A percentile compares a stretch with the other conserved stretches of the same genome.
Evolutionary conservation across 2,329 filamentous ascomycete genomes (phyloP).

Genomic region (Escovopsis sp.): DNA sequence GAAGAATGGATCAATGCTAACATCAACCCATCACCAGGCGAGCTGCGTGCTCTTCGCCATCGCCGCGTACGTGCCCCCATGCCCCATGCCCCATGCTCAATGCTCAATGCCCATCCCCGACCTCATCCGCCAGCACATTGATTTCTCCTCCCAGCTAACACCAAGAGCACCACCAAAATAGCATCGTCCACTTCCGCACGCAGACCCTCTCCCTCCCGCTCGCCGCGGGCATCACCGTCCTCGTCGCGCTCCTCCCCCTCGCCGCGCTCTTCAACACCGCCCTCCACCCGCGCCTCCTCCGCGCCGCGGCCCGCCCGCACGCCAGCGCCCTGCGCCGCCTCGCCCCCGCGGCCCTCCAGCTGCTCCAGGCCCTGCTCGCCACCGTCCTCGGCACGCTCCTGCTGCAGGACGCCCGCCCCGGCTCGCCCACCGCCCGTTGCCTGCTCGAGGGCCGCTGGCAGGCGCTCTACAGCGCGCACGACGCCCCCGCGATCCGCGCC

Average conservation of each 20-base stretch:
- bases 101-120: background rate
- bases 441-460: constrained; percentile 42
- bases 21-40: constrained; percentile 8
- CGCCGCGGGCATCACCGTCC: constrained; percentile 19
- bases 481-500: constrained; percentile 32
- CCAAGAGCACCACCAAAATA: constrained; percentile 6
- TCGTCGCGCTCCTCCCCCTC: constrained; percentile 27
- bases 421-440: constrained; percentile 28
- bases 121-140: background rate
- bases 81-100: background rate
- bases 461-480: constrained; percentile 33
- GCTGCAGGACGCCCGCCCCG: constrained; percentile 16
- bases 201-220: constrained; percentile 26
- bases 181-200: constrained; percentile 25
- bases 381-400: constrained; percentile 32
- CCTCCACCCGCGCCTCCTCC: constrained; percentile 19
- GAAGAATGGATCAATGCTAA: background rate
- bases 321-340: constrained; percentile 10
- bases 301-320: constrained; percentile 9
- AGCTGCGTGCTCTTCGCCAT: constrained; percentile 16
- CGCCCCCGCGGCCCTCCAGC: constrained; percentile 22
- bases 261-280: constrained; percentile 22
- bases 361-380: constrained; percentile 26
- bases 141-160: background rate
- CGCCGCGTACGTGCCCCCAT: constrained; percentile 14